Conservation (phyloP, 257 asterid species). For the Solanum chmielewskii region DNA sequence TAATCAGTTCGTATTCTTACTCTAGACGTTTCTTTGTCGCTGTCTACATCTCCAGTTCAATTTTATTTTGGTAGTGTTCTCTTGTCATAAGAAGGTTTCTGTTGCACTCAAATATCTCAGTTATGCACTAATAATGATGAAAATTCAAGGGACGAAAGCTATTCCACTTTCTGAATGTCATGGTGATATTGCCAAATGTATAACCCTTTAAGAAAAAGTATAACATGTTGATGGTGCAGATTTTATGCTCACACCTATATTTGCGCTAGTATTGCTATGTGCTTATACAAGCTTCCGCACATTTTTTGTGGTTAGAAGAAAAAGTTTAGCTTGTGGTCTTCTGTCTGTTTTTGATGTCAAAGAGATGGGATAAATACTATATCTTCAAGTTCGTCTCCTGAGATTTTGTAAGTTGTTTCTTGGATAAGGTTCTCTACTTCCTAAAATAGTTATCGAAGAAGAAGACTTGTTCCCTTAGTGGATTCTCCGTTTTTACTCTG, state of each 20-base stretch:
- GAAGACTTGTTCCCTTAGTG: not conserved
- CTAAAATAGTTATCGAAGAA: not conserved
- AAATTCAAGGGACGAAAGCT: not conserved
- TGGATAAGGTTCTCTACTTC: not conserved
- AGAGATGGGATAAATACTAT: not conserved
- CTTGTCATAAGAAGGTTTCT: not conserved
- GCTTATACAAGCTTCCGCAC: not conserved
- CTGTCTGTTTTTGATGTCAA: not conserved
- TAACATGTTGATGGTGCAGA: not conserved
- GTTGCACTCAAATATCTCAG: not conserved
- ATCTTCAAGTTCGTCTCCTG: not conserved
- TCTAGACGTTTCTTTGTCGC: not conserved
- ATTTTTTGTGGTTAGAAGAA: not conserved
- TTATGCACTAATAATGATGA: not conserved
- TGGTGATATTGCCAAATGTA: not conserved
- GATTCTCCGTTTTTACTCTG: not conserved
- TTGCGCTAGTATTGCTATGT: not conserved
- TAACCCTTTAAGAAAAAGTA: not conserved
- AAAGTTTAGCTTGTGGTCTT: not conserved
- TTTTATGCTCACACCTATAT: not conserved
- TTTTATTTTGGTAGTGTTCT: not conserved
- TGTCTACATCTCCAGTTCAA: not conserved
- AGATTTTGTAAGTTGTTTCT: not conserved
- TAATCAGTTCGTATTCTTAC: conserved; percentile 10
- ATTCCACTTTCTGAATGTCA: not conserved